Conservation (phyloP, 2,329 filamentous ascomycete genomes). For the Penicillium concentricum region DNA sequence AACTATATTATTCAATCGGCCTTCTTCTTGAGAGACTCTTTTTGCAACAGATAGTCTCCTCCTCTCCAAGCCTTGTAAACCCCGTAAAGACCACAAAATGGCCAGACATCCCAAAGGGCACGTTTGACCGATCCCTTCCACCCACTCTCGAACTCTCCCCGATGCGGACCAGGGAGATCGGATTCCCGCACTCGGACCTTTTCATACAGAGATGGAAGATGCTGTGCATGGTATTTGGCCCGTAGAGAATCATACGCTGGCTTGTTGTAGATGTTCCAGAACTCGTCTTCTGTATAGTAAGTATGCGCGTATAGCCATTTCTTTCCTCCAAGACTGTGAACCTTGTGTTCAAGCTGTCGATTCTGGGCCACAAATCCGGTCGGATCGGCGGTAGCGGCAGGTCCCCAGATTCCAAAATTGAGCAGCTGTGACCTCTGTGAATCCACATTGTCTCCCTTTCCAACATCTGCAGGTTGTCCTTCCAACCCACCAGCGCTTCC, state of each 20-base stretch:
- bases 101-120: conserved; percentile 22
- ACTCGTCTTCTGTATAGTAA: conserved; percentile 67
- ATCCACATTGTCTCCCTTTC: background rate
- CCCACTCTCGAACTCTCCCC: conserved; percentile 11
- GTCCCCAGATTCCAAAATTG: conserved; percentile 74
- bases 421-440: conserved; percentile 33
- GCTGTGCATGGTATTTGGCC: conserved; percentile 38
- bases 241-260: conserved; percentile 39
- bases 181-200: conserved; percentile 31
- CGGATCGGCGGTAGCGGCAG: conserved; percentile 56
- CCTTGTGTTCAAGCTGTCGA: conserved; percentile 67
- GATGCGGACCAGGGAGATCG: conserved; percentile 13
- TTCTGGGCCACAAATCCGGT: conserved; percentile 68
- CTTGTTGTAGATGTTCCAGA: conserved; percentile 45
- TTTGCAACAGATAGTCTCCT: conserved; percentile 25
- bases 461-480: background rate
- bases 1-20: conserved; percentile 2
- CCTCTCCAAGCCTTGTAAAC: conserved; percentile 25
- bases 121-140: conserved; percentile 15
- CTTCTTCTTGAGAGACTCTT: conserved; percentile 6
- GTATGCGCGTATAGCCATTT: conserved; percentile 89
- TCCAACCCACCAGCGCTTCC: conserved; percentile 10
- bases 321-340: conserved; percentile 68
- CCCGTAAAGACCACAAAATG: conserved; percentile 27
- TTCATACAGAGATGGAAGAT: conserved; percentile 38